Conservation (phyloP, 2,329 filamentous ascomycete genomes). For the Stenocarpella maydis region DNA sequence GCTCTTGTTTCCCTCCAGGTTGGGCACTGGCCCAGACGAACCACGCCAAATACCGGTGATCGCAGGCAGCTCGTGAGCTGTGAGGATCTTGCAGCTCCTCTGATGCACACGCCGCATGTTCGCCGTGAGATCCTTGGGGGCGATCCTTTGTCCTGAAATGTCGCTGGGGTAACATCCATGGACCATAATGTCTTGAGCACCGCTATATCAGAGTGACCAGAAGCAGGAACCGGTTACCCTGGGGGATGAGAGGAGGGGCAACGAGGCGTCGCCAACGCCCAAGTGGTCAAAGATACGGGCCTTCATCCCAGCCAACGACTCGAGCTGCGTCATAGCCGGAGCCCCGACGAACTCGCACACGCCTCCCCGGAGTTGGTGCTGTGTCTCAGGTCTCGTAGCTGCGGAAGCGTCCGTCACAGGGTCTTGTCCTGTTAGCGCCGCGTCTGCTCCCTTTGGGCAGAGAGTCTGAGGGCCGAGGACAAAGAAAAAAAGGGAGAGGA, state of each 20-base stretch:
- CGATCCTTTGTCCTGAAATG: slow-evolving; percentile 6
- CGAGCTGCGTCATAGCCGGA: slow-evolving; percentile 18
- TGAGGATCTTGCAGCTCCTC: background rate
- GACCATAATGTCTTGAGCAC: slow-evolving; percentile 5
- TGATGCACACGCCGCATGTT: slow-evolving; percentile 1
- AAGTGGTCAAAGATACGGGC: background rate
- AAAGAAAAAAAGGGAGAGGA: too few species aligned
- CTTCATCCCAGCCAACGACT: slow-evolving; percentile 2
- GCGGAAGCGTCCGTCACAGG: slow-evolving; percentile 7
- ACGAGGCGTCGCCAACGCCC: background rate
- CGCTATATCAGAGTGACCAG: background rate
- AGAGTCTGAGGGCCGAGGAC: slow-evolving; percentile 4
- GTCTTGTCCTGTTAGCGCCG: slow-evolving; percentile 7
- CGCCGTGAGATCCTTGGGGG: slow-evolving; percentile 1
- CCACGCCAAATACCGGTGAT: background rate
- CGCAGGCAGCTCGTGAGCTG: background rate
- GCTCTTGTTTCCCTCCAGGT: background rate
- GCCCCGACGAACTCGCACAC: background rate
- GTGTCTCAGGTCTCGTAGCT: slow-evolving; percentile 20
- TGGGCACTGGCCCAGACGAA: background rate
- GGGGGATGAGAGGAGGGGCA: background rate
- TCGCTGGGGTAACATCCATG: slow-evolving; percentile 10
- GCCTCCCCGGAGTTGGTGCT: background rate
- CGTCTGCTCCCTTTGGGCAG: background rate
- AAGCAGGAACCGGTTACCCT: background rate